Conservation (phyloP, 176 grass and related monocot genomes). For the Avena atlantica region DNA sequence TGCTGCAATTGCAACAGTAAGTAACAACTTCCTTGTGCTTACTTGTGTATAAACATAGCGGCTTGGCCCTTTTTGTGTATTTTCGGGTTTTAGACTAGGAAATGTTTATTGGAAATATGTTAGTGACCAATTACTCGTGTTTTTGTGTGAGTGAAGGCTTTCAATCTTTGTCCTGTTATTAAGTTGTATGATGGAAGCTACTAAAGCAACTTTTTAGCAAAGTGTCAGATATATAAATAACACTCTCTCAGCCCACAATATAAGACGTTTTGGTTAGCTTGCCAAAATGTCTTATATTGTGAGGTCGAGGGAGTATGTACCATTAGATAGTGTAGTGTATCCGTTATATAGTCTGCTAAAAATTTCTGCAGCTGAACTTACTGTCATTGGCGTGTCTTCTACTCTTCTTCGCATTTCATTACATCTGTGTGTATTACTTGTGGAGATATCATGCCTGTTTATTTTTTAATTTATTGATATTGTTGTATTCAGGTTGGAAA, state of each 20-base stretch:
- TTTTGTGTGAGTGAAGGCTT: background rate
- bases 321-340: background rate
- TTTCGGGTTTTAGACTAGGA: background rate
- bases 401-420: background rate
- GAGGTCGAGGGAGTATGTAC: background rate
- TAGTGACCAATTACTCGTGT: constrained; percentile 2
- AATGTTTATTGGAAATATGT: constrained; percentile 13
- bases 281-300: too few relatives aligned
- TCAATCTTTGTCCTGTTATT: background rate
- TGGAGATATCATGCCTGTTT: background rate
- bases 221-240: constrained; percentile 7
- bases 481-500: constrained; percentile 69
- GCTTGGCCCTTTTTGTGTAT: background rate
- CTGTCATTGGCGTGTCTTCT: background rate
- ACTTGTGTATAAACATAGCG: background rate
- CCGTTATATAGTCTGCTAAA: background rate
- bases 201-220: background rate
- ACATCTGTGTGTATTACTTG: background rate
- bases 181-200: constrained; percentile 10
- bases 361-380: background rate
- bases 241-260: too few relatives aligned
- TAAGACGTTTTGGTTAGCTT: too few relatives aligned
- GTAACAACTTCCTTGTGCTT: constrained; percentile 32
- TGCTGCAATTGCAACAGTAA: constrained; percentile 91
- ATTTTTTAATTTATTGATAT: background rate